phyloP scores from a whole-genome alignment of 1,284 basidiomycete genomes.

The Trichosporon asahii region DNA sequence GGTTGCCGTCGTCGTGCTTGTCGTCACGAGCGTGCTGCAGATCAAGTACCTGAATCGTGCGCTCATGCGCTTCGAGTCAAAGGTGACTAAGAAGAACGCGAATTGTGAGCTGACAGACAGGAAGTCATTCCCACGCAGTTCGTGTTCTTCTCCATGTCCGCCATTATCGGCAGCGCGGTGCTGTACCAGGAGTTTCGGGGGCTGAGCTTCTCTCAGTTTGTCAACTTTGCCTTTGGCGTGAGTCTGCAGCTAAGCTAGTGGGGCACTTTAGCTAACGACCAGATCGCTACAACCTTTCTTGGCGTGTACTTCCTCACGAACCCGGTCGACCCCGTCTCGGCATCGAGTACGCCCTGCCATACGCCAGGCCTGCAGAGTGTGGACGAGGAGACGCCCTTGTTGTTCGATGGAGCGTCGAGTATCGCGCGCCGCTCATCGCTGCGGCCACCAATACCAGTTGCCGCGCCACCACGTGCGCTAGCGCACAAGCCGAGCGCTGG shows the following conservation, averaged over 20 bases:
- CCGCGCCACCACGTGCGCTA: background rate
- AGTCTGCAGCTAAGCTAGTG: constrained; percentile 17
- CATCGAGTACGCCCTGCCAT: too few relatives aligned
- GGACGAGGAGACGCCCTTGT: constrained; percentile 31
- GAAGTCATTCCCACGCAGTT: constrained; percentile 88
- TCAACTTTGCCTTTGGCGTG: constrained; percentile 55
- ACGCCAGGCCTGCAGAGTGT: background rate
- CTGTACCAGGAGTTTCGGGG: constrained; percentile 88
- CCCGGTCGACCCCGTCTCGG: background rate
- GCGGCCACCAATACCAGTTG: background rate
- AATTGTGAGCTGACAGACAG: background rate
- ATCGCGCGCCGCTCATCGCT: background rate
- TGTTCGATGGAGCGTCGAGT: constrained; percentile 12
- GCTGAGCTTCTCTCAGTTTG: constrained; percentile 71
- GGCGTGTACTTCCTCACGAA: constrained; percentile 65
- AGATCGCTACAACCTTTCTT: constrained; percentile 53
- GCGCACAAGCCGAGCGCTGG: constrained; percentile 12
- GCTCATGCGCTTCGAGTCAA: constrained; percentile 81
- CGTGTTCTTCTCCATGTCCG: constrained; percentile 64
- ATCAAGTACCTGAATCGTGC: constrained; percentile 88
- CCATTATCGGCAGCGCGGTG: constrained; percentile 87
- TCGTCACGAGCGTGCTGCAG: constrained; percentile 79
- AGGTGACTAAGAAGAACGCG: constrained; percentile 55
- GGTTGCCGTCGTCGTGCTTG: constrained; percentile 66
- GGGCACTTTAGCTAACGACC: constrained; percentile 26